Percentiles rank a stretch among this genome's conserved stretches.
Conservation (phyloP, 768 basidiomycete genomes). For the Mycena rebaudengoi region DNA sequence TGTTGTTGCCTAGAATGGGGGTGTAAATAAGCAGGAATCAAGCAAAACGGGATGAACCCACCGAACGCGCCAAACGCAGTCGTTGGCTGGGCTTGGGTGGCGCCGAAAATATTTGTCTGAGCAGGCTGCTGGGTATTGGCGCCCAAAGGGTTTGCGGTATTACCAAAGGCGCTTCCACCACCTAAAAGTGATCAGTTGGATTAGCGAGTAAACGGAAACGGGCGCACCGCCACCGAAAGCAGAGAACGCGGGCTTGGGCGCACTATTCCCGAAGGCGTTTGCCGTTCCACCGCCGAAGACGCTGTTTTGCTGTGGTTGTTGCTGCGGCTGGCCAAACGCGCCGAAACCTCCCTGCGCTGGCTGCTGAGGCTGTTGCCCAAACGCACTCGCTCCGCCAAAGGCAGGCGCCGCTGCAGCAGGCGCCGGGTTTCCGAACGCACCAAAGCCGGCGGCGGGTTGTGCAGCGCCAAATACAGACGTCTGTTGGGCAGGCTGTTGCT, state of each 20-base stretch:
- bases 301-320: constrained; percentile 23
- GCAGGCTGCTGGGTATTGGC: constrained; percentile 19
- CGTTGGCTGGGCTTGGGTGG: constrained; percentile 11
- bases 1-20: constrained; percentile 35
- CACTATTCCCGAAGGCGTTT: constrained; percentile 42
- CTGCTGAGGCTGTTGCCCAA: constrained; percentile 44
- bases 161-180: constrained; percentile 24
- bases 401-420: constrained; percentile 37
- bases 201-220: background rate
- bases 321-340: constrained; percentile 39
- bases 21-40: constrained; percentile 34
- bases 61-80: constrained; percentile 18
- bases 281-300: constrained; percentile 30
- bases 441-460: constrained; percentile 49
- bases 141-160: constrained; percentile 17
- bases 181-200: background rate
- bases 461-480: constrained; percentile 48
- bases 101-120: constrained; percentile 15
- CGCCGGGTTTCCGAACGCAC: constrained; percentile 50
- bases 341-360: constrained; percentile 35
- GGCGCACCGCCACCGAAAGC: constrained; percentile 42
- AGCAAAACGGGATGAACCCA: background rate
- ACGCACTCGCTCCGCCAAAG: constrained; percentile 26
- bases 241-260: constrained; percentile 48
- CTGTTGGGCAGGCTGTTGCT: constrained; percentile 50